phyloP scores from a whole-genome alignment of 225 moss, liverwort and hornwort species.

The Pseudoscleropodium purum region DNA sequence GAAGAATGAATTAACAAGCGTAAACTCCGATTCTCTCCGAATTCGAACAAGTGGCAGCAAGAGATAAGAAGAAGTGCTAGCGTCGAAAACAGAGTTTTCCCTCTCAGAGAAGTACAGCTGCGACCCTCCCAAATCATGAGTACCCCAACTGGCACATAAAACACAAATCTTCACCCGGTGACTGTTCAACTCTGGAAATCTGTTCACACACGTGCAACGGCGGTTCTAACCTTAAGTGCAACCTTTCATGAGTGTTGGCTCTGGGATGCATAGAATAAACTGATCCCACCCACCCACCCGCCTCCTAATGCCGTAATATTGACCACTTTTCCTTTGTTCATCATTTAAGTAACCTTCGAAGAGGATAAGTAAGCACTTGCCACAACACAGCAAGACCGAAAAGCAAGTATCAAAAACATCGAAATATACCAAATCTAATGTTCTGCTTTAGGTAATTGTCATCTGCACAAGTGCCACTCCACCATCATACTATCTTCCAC shows the following conservation, averaged over 20 bases:
- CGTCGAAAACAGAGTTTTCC: background rate
- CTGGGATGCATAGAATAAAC: background rate
- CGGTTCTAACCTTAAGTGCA: constrained; percentile 3
- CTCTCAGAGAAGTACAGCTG: background rate
- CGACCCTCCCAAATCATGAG: background rate
- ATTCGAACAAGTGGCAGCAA: background rate
- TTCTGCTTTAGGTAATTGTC: background rate
- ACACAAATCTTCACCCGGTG: background rate
- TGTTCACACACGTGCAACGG: background rate
- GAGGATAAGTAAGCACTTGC: background rate
- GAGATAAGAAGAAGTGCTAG: background rate
- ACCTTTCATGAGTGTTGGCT: background rate
- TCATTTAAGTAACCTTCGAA: background rate
- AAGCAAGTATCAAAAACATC: background rate
- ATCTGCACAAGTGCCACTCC: background rate
- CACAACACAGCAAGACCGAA: background rate
- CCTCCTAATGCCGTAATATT: background rate
- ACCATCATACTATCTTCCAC: background rate
- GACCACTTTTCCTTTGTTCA: background rate
- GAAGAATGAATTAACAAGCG: background rate
- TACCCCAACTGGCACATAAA: background rate
- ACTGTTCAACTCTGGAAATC: background rate
- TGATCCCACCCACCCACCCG: too few relatives aligned
- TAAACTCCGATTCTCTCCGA: background rate
- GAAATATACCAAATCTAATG: background rate